phyloP scores from a whole-genome alignment of 75 land plant species.

The Pinus tabuliformis region DNA sequence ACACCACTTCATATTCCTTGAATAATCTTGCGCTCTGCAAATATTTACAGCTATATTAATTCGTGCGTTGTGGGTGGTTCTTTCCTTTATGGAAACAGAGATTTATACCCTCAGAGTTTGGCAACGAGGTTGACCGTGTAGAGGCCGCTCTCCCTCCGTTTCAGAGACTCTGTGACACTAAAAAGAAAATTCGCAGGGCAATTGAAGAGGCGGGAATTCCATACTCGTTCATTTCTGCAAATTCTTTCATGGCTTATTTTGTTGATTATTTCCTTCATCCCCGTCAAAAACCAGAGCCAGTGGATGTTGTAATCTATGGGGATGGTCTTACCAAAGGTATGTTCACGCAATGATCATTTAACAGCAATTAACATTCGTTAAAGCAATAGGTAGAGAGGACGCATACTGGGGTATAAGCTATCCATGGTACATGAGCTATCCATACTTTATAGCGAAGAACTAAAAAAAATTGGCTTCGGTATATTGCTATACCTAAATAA shows the following conservation, averaged over 20 bases:
- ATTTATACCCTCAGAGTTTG: constrained; percentile 53
- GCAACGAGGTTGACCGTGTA: constrained; percentile 21
- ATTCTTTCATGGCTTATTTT: constrained; percentile 27
- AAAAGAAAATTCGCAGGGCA: constrained; percentile 27
- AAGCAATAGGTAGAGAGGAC: no score
- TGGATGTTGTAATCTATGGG: constrained; percentile 25
- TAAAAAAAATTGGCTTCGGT: no score
- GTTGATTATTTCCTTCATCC: constrained; percentile 19
- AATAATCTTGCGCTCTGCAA: no score
- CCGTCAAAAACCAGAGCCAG: neutral
- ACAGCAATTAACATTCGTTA: no score
- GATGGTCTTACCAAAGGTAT: constrained; percentile 35
- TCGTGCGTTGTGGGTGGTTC: no score
- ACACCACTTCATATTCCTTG: no score
- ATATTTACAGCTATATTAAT: no score
- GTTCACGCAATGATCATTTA: no score
- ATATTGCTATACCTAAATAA: no score
- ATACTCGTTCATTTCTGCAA: constrained; percentile 25
- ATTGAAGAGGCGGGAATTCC: constrained; percentile 32
- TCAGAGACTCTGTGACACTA: constrained; percentile 15
- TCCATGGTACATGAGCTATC: no score
- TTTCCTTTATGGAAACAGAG: constrained; percentile 18
- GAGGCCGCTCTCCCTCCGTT: constrained; percentile 6
- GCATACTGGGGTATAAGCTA: no score
- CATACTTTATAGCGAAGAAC: no score